Evolutionary conservation across 2,329 filamentous ascomycete genomes (phyloP).

Genomic region (Microdochium bolleyi): DNA sequence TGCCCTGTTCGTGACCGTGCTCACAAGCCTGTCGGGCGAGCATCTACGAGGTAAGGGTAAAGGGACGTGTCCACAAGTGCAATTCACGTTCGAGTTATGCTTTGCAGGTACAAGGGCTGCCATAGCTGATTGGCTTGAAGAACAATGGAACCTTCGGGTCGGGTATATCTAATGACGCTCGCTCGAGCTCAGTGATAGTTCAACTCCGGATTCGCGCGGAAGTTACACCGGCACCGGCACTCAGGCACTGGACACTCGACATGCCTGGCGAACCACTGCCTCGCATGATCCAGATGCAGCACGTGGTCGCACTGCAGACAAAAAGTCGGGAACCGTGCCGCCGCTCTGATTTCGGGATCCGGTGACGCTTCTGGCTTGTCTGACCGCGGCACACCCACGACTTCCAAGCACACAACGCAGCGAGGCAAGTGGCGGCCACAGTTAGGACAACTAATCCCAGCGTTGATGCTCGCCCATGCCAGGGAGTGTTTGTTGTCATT

Average conservation of each 20-base stretch:
- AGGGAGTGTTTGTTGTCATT: conserved; percentile 40
- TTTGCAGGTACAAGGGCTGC: no score
- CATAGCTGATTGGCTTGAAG: no score
- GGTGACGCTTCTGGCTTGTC: conserved; percentile 45
- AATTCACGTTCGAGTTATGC: no score
- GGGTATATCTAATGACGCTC: no score
- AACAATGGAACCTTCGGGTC: no score
- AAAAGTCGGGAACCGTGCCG: conserved; percentile 58
- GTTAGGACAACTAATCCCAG: conserved; percentile 57
- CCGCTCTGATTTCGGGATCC: conserved; percentile 35
- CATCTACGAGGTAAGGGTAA: no score
- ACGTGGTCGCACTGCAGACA: conserved; percentile 63
- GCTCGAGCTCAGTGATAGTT: conserved; percentile 32
- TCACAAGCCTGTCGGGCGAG: no score
- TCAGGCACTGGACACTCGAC: conserved; percentile 61
- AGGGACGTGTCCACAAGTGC: no score
- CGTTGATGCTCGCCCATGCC: conserved; percentile 46
- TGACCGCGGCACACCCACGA: conserved; percentile 56
- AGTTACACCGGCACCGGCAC: conserved; percentile 58
- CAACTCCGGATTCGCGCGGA: conserved; percentile 50
- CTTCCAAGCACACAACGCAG: conserved; percentile 60
- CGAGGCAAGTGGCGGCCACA: conserved; percentile 60
- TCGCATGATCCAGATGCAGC: conserved; percentile 58
- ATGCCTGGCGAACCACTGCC: conserved; percentile 58
- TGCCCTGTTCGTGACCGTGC: no score